Conservation (phyloP, 805 yeast genomes). For the Yueomyces sinensis region DNA sequence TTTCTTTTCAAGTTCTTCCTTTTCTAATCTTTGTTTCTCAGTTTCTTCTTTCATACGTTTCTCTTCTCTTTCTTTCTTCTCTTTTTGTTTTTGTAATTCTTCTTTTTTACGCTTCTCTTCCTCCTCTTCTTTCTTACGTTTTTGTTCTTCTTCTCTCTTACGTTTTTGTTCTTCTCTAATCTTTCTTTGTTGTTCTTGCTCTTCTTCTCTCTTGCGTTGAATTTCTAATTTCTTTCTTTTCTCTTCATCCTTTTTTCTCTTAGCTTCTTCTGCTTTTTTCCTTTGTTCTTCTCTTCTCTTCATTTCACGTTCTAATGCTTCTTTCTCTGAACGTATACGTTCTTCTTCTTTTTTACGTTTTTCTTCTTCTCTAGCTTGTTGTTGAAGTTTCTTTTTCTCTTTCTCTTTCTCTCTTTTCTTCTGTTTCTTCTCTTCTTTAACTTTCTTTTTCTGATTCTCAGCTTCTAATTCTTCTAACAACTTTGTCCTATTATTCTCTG, state of each 20-base stretch:
- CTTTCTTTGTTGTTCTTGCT: conserved; percentile 26
- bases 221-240: conserved; percentile 28
- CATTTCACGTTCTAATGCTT: conserved; percentile 30
- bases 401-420: conserved; percentile 55
- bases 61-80: conserved; percentile 14
- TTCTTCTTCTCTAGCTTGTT: conserved; percentile 52
- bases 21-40: conserved; percentile 4
- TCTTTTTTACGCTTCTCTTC: conserved; percentile 15
- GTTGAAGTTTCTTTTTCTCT: conserved; percentile 53
- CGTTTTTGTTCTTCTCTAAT: conserved; percentile 28
- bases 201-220: conserved; percentile 29
- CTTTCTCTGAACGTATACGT: conserved; percentile 32
- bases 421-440: conserved; percentile 51
- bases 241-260: conserved; percentile 27
- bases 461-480: conserved; percentile 58
- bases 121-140: conserved; percentile 15
- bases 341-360: conserved; percentile 42
- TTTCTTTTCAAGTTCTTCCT: conserved; percentile 8
- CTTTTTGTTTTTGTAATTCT: conserved; percentile 15
- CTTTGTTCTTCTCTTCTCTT: conserved; percentile 27
- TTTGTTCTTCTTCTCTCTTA: conserved; percentile 27
- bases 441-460: conserved; percentile 51
- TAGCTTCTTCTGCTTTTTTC: conserved; percentile 29
- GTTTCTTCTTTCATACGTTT: conserved; percentile 17
- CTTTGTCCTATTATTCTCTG: conserved; percentile 55